phyloP scores from a whole-genome alignment of 2,329 filamentous ascomycete genomes.

The Coleophoma cylindrospora region DNA sequence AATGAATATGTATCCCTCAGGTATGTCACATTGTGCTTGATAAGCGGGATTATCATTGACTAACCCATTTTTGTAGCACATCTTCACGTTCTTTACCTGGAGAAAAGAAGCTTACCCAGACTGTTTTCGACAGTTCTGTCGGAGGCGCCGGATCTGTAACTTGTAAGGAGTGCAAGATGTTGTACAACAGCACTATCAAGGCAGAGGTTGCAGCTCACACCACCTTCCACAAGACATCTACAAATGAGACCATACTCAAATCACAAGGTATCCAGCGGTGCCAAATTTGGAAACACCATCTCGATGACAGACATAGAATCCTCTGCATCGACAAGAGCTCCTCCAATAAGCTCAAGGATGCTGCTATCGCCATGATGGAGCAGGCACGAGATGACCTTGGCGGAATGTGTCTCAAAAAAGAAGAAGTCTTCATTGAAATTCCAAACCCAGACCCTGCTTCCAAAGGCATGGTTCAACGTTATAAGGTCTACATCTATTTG shows the following conservation, averaged over 20 bases:
- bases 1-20: not conserved
- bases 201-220: slow-evolving; percentile 8
- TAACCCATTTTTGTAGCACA: no score
- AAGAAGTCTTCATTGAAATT: slow-evolving; percentile 1
- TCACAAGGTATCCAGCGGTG: not conserved
- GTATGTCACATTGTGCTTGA: not conserved
- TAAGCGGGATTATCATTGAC: no score
- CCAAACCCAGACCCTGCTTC: not conserved
- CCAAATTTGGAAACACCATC: not conserved
- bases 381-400: slow-evolving; percentile 1
- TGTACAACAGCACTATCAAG: slow-evolving; percentile 8
- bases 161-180: slow-evolving; percentile 12
- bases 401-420: not conserved
- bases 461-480: slow-evolving; percentile 6
- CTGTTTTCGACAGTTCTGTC: slow-evolving; percentile 1
- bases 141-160: slow-evolving; percentile 4
- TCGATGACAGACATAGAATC: not conserved
- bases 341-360: not conserved
- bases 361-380: not conserved
- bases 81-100: not conserved
- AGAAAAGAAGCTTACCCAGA: not conserved
- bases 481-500: slow-evolving; percentile 16
- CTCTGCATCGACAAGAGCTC: not conserved
- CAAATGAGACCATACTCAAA: not conserved
- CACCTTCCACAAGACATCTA: slow-evolving; percentile 1